Evolutionary conservation across 129 eudicot species (phyloP), one percentile per base, ranked within the genome.

Genomic region (Ambrosia artemisiifolia): DNA sequence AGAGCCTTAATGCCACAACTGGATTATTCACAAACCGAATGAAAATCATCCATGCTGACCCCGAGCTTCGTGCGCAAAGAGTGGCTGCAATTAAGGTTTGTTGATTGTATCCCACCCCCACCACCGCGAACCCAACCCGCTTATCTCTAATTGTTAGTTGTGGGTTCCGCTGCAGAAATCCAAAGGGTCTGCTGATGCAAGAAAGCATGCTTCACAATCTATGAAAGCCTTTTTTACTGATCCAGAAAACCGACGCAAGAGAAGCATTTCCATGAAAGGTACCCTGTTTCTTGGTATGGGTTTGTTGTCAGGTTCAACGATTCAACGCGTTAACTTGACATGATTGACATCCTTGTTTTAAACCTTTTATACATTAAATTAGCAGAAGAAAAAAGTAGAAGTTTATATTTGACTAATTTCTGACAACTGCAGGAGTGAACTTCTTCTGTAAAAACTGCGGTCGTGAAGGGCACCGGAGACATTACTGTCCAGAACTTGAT

Each of bases 1-100:
- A 89, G 98, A 93, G 96, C 84, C 93, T 94, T 11, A 94, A 94
- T 86, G 98, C 95, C 53, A 86, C 65, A 84, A 94, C 98, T 49
- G 93, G 97, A 67, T 70, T 94, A 73, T 94, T 94, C 79, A 94
- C 96, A 69, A 94, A 90, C 50, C 73, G 99, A 82, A 90, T 95
- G 97, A 95, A 95, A 88, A 83, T 90, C 67, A 95, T 95, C 78
- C 97, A 95, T 84, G 74, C 78, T 6, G 94, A 94, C 75, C 97
- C 97, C 2, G 49, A 74, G 72, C 96, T 90, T 77, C 96, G 78
- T 73, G 96, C 96, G 16, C 91, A 84, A 74, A 84, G 99, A 83
- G 96, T 84, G 34, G 99, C 97, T 67, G 96, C 99, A 57, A 95
- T 95, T 64, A 95, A 91, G 97, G 96, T 92, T 67, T 64, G 56